phyloP scores from a whole-genome alignment of 129 eudicot species.

The Chrysanthemum seticuspe region DNA sequence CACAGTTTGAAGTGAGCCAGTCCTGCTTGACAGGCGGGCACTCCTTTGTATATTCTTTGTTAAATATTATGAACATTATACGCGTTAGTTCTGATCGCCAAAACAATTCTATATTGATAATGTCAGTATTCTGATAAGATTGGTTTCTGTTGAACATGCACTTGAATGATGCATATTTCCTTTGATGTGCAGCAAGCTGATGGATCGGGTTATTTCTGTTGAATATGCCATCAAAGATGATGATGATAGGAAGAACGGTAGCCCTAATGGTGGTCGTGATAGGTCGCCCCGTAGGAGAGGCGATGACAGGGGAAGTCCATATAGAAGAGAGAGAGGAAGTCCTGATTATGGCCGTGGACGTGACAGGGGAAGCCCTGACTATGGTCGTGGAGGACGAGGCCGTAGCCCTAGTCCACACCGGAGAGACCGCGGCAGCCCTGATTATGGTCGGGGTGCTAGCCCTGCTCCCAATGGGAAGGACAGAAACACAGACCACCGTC shows the following conservation, averaged over 20 bases:
- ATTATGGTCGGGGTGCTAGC: conserved; percentile 54
- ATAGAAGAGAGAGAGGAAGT: conserved; percentile 78
- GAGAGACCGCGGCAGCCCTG: conserved; percentile 74
- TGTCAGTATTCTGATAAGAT: too few species aligned
- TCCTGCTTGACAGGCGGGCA: too few species aligned
- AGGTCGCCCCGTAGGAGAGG: conserved; percentile 71
- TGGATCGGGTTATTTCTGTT: conserved; percentile 82
- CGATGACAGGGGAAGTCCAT: conserved; percentile 62
- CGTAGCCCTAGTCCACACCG: conserved; percentile 61
- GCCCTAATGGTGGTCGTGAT: conserved; percentile 60
- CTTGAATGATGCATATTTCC: not conserved
- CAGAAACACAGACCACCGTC: conserved; percentile 14
- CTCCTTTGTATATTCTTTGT: too few species aligned
- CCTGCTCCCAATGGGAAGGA: conserved; percentile 44
- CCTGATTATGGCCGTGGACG: conserved; percentile 88
- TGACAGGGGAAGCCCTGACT: conserved; percentile 79
- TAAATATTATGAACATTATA: too few species aligned
- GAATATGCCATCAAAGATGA: conserved; percentile 84
- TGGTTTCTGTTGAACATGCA: not conserved
- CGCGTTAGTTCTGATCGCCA: too few species aligned
- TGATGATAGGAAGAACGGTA: conserved; percentile 64
- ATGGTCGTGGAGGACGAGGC: conserved; percentile 71
- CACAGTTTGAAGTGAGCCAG: too few species aligned
- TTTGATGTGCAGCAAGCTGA: conserved; percentile 56
- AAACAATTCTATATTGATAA: too few species aligned